Evolutionary conservation across 306 rosid genomes (phyloP).

Genomic region (Castanea crenata): DNA sequence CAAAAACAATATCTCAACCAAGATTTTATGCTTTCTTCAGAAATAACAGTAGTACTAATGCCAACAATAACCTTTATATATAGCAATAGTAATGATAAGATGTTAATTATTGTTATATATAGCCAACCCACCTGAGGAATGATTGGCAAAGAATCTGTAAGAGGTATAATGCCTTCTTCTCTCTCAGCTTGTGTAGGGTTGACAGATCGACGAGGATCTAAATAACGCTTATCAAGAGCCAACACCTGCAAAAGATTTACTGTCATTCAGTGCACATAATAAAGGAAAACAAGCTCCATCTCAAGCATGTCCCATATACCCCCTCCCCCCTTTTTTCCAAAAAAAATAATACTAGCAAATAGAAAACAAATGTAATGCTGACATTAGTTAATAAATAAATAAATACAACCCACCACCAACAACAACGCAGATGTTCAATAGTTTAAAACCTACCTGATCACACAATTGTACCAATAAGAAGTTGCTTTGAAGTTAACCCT

Average conservation of each 20-base stretch:
- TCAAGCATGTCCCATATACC: neutral
- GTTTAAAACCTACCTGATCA: slow-evolving; percentile 75
- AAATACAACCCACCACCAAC: neutral
- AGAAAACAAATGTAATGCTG: neutral
- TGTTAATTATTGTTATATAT: neutral
- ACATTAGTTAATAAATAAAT: neutral
- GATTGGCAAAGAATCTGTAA: slow-evolving; percentile 89
- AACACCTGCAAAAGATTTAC: slow-evolving; percentile 54
- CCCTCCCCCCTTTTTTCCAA: neutral
- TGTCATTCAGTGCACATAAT: neutral
- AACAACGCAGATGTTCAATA: no score
- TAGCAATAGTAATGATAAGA: neutral
- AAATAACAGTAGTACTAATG: neutral
- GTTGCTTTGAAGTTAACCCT: slow-evolving; percentile 97
- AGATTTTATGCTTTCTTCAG: neutral
- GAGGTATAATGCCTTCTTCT: slow-evolving; percentile 98
- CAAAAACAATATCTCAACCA: neutral
- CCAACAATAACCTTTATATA: no score
- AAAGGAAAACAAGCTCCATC: slow-evolving; percentile 10
- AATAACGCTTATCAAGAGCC: slow-evolving; percentile 88
- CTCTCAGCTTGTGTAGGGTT: slow-evolving; percentile 83
- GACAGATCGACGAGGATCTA: slow-evolving; percentile 87
- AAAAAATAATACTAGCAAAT: neutral
- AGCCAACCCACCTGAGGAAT: slow-evolving; percentile 67
- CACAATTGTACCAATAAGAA: slow-evolving; percentile 89